phyloP scores from a whole-genome alignment of 352 stramenopile genomes.

The Phytophthora melonis region DNA sequence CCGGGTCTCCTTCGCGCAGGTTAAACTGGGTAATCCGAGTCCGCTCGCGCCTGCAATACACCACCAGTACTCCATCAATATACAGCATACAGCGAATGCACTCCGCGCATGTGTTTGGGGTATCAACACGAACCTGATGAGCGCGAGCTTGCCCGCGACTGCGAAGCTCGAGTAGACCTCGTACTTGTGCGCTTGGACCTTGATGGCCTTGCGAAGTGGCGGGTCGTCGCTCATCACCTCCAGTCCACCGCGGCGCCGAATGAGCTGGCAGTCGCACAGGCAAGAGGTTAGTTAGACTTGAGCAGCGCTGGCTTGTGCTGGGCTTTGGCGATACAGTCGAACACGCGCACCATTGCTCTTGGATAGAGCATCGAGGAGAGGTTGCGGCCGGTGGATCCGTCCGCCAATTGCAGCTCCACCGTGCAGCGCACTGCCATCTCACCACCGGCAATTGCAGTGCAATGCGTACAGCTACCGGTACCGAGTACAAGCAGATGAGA shows the following conservation, averaged over 20 bases:
- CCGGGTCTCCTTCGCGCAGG: constrained; percentile 51
- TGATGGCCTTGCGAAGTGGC: constrained; percentile 61
- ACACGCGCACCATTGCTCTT: constrained; percentile 44
- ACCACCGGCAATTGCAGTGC: background rate
- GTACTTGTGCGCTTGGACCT: constrained; percentile 54
- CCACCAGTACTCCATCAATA: background rate
- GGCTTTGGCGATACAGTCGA: background rate
- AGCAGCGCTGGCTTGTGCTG: background rate
- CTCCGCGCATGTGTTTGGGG: background rate
- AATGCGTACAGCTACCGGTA: background rate
- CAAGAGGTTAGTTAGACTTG: background rate
- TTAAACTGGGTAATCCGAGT: constrained; percentile 74
- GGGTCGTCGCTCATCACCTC: constrained; percentile 64
- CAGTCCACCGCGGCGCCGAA: constrained; percentile 62
- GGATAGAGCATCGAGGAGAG: constrained; percentile 50
- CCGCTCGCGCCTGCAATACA: constrained; percentile 48
- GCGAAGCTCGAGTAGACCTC: constrained; percentile 81
- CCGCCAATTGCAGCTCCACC: constrained; percentile 69
- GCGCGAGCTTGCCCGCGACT: constrained; percentile 65
- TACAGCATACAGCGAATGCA: background rate
- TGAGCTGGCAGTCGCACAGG: constrained; percentile 34
- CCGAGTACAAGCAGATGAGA: background rate
- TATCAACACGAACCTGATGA: constrained; percentile 58
- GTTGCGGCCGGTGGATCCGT: constrained; percentile 60
- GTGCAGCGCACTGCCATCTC: constrained; percentile 48